Base-by-base conservation (phyloP, 306 rosid species). In the Betula pendula region DNA sequence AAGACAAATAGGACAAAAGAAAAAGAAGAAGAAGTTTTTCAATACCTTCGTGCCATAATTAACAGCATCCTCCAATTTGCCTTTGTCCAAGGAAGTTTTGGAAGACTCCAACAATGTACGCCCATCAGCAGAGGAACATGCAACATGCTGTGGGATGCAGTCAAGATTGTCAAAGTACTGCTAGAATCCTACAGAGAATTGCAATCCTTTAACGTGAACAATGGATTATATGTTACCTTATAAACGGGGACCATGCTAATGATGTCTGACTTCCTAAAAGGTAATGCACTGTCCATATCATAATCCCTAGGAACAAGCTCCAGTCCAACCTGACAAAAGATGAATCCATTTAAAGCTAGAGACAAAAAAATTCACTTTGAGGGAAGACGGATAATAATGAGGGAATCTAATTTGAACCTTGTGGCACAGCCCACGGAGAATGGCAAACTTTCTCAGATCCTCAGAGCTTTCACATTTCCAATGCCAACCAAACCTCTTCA, bases 61-160 rank as follows among this genome's bases (percentile, higher is more conserved):
- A 85, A 95, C 97, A 74, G 98, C 97, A 79, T 95, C 98, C 89
- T 95, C 98, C 89, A 95, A 81, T 87, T 95, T 95, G 65, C 98
- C 98, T 85, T 95, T 95, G 59, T 95, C 98, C 88, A 95, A 80
- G 72, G 97, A 92, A 77, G 98, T 95, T 79, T 95, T 95, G 19
- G 98, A 95, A 68, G 97, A 95, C 85, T 95, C 98, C 88, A 95
- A 81, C 72, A 95, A 79, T 42, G 98, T 89, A 40, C 98, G 97
- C 16, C 98, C 98, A 84, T 95, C 98, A 47, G 98, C 98, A 69
- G 98, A 95, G 60, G 98, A 95, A 79, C 98, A 95, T 66, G 97
- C 97, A 79, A 92, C 97, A 69, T 95, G 98, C 98, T 95, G 88
- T 19, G 68, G 58, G 16, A 75, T 77, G 55, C 70, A 74, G 53